phyloP scores from a whole-genome alignment of 2,329 filamentous ascomycete genomes.

The Didymellaceae sp. region DNA sequence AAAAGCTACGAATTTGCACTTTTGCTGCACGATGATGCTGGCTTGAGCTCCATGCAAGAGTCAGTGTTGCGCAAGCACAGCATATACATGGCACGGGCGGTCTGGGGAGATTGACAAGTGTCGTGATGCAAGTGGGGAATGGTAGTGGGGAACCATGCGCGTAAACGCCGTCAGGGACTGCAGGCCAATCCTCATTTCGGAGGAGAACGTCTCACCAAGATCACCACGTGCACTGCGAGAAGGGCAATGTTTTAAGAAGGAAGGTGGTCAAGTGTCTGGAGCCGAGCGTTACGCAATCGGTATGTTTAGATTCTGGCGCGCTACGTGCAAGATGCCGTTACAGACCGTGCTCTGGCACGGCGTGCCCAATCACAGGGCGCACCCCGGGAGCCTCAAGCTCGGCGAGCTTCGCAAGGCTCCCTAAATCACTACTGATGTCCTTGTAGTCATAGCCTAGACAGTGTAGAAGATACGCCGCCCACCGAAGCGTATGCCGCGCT shows the following conservation, averaged over 20 bases:
- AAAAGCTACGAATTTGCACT: slow-evolving; percentile 9
- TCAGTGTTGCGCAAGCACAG: slow-evolving; percentile 4
- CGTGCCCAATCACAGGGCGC: slow-evolving; percentile 17
- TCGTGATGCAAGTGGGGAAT: slow-evolving; percentile 12
- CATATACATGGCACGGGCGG: not conserved
- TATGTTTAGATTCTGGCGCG: slow-evolving; percentile 17
- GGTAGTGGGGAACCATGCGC: slow-evolving; percentile 22
- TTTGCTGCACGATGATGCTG: slow-evolving; percentile 19
- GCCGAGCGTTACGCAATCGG: slow-evolving; percentile 26
- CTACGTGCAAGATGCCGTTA: slow-evolving; percentile 31
- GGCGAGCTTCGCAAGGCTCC: slow-evolving; percentile 38
- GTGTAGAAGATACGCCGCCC: slow-evolving; percentile 41
- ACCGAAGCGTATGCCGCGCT: slow-evolving; percentile 37
- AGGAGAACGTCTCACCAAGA: slow-evolving; percentile 1
- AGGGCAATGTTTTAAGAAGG: slow-evolving; percentile 9
- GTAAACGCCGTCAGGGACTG: slow-evolving; percentile 27
- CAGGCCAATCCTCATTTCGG: not conserved
- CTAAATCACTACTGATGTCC: slow-evolving; percentile 41
- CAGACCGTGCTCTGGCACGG: slow-evolving; percentile 16
- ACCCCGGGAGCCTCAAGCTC: slow-evolving; percentile 37
- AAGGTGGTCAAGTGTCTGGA: slow-evolving; percentile 13
- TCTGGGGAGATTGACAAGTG: slow-evolving; percentile 13
- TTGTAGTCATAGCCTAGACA: slow-evolving; percentile 43
- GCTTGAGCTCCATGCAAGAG: slow-evolving; percentile 1
- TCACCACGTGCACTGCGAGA: slow-evolving; percentile 12